These are phyloP conservation scores for Lumnitzera littorea DNA, from an alignment of 345 rosid species.

Conservation along the genomic window DNA sequence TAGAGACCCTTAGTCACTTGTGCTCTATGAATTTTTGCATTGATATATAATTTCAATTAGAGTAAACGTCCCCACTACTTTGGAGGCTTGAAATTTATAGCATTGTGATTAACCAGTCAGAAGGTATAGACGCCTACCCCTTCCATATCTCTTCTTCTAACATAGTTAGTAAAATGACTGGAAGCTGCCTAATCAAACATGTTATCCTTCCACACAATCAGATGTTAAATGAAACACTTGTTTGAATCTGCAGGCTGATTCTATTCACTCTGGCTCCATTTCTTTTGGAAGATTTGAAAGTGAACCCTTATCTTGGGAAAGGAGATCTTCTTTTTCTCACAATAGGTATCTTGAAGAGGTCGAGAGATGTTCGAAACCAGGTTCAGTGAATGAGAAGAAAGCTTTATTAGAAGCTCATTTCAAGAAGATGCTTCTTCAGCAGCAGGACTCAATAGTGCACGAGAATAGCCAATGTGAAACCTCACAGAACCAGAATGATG, in stretches of 20 bases:
- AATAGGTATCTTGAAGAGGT: constrained; percentile 91
- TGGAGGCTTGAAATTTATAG: no score
- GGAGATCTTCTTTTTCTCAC: constrained; percentile 79
- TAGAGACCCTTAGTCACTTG: no score
- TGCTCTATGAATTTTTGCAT: no score
- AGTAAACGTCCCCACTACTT: no score
- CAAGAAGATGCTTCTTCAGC: constrained; percentile 56
- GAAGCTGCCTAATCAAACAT: no score
- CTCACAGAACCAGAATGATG: constrained; percentile 14
- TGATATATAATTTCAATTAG: no score
- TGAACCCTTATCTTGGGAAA: constrained; percentile 77
- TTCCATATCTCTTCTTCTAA: no score
- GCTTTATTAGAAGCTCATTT: constrained; percentile 90
- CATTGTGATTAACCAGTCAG: no score
- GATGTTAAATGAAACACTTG: neutral
- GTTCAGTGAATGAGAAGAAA: constrained; percentile 73
- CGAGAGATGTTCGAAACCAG: constrained; percentile 77
- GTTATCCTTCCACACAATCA: no score
- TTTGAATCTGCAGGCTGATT: constrained; percentile 42
- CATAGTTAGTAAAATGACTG: no score
- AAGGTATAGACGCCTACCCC: no score
- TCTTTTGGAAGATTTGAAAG: constrained; percentile 91
- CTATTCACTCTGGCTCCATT: constrained; percentile 74
- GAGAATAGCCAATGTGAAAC: constrained; percentile 23
- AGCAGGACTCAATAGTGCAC: constrained; percentile 31